These are phyloP conservation scores for Colletotrichum sojae DNA, from an alignment of 2,329 filamentous ascomycete genomes.

Conservation along the genomic window DNA sequence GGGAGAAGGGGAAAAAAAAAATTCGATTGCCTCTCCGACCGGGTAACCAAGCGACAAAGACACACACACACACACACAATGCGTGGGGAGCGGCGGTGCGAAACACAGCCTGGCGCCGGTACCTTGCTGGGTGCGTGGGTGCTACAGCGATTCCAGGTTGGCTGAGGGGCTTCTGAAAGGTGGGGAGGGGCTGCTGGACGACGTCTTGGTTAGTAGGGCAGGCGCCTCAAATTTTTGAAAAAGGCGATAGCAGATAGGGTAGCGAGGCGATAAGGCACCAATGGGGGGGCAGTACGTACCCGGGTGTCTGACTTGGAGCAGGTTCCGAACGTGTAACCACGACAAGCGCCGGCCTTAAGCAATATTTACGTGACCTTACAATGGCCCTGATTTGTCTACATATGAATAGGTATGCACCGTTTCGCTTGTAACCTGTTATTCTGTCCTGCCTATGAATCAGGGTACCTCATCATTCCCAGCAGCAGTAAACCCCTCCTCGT, in stretches of 20 bases:
- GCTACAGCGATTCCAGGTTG: constrained; percentile 22
- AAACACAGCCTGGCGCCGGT: constrained; percentile 26
- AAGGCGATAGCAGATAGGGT: constrained; percentile 39
- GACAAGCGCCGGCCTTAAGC: constrained; percentile 6
- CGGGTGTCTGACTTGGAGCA: neutral
- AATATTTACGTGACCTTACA: constrained; percentile 1
- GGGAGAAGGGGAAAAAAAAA: constrained; percentile 29
- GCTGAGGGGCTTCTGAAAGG: neutral
- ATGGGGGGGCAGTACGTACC: constrained; percentile 18
- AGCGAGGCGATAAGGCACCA: constrained; percentile 39
- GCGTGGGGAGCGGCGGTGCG: constrained; percentile 35
- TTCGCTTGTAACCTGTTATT: too few species aligned
- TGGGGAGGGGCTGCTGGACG: constrained; percentile 30
- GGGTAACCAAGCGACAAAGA: constrained; percentile 37
- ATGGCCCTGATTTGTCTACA: too few species aligned
- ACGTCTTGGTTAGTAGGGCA: constrained; percentile 18
- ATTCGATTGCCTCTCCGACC: constrained; percentile 19
- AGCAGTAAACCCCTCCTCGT: too few species aligned
- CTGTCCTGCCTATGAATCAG: too few species aligned
- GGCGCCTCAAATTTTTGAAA: constrained; percentile 36
- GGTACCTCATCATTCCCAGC: too few species aligned
- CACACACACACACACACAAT: neutral
- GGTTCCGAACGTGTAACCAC: neutral
- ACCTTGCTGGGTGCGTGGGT: constrained; percentile 4
- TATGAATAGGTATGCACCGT: too few species aligned